A percentile compares a stretch with the other conserved stretches of the same genome.
phyloP scores from a whole-genome alignment of 768 basidiomycete genomes.

The Chalciporus chontae region DNA sequence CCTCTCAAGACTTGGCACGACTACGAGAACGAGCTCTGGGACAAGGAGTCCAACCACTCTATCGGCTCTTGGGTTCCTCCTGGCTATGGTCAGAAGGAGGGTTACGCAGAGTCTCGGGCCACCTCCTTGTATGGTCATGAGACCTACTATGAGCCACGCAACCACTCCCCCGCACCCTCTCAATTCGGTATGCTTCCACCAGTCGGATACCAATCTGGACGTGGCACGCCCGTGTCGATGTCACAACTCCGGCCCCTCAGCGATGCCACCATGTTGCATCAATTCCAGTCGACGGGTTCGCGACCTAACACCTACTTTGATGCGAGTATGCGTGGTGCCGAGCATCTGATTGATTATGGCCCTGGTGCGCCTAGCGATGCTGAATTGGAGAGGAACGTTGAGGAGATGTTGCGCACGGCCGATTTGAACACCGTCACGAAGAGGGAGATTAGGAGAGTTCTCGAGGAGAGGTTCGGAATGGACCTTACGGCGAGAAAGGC shows the following conservation, averaged over 20 bases:
- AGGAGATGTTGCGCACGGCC: constrained; percentile 67
- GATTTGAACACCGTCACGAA: constrained; percentile 92
- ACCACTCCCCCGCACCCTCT: constrained; percentile 72
- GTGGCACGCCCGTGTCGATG: constrained; percentile 56
- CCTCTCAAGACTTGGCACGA: constrained; percentile 97
- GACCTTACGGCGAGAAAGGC: constrained; percentile 70
- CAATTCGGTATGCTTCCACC: constrained; percentile 52
- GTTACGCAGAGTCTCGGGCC: constrained; percentile 73
- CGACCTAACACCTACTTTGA: constrained; percentile 79
- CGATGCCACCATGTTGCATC: constrained; percentile 41
- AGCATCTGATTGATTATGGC: constrained; percentile 42
- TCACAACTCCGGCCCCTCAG: constrained; percentile 38
- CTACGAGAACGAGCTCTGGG: constrained; percentile 96
- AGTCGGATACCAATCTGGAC: constrained; percentile 73
- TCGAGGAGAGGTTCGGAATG: constrained; percentile 81
- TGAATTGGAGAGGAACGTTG: constrained; percentile 73
- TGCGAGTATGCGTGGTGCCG: constrained; percentile 48
- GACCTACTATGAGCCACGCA: constrained; percentile 76
- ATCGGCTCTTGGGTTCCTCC: constrained; percentile 92
- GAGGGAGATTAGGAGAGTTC: constrained; percentile 77
- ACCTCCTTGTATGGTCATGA: constrained; percentile 85
- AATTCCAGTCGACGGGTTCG: constrained; percentile 64
- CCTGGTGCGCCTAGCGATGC: constrained; percentile 54
- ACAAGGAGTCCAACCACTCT: constrained; percentile 94
- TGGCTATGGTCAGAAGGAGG: constrained; percentile 57